Conservation (phyloP, 306 rosid genomes). For the Ceratonia siliqua region DNA sequence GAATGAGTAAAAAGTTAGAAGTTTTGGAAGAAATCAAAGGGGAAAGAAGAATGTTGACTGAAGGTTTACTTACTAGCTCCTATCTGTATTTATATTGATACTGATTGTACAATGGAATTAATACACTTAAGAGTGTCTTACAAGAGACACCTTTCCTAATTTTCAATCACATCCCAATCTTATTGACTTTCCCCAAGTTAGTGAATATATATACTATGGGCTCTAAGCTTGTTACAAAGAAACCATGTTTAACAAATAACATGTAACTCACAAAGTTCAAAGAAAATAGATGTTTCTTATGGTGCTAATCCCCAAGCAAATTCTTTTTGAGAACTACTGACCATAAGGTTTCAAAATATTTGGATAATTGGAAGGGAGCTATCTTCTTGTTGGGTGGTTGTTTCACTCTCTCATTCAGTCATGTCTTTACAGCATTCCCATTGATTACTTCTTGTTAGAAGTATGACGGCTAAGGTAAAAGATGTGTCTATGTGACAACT, state of each 20-base stretch:
- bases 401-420: too few species aligned
- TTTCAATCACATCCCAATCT: background rate
- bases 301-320: background rate
- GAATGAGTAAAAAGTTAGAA: slow-evolving; percentile 2
- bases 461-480: too few species aligned
- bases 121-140: background rate
- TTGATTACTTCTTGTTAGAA: too few species aligned
- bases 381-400: too few species aligned
- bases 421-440: too few species aligned
- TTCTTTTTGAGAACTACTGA: too few species aligned
- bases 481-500: too few species aligned
- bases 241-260: background rate
- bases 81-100: background rate
- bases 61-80: slow-evolving; percentile 18
- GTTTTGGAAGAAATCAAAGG: background rate
- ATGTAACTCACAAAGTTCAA: background rate
- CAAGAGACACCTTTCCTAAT: background rate
- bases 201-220: background rate
- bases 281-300: background rate
- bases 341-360: too few species aligned
- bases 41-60: background rate
- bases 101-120: background rate
- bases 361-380: too few species aligned
- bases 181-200: background rate
- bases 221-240: background rate